Base-by-base conservation (phyloP, 164 flowering plant genomes). In the Berberis thunbergii region DNA sequence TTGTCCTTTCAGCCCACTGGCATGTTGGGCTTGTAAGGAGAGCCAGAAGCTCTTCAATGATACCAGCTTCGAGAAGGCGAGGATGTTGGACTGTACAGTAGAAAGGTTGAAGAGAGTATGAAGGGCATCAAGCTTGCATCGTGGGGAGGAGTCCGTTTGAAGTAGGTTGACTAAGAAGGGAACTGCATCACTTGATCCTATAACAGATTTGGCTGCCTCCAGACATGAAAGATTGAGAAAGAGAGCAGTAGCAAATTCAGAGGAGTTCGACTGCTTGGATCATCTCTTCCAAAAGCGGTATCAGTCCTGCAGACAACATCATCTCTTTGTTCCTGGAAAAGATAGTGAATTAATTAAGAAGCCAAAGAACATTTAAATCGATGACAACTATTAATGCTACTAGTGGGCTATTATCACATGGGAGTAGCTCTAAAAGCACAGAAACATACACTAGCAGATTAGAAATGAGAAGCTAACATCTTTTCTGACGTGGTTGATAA, bases 161-260 rank as follows among this genome's bases (percentile, higher is more conserved):
- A 92, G 92, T 54, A 80, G 73, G 49, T 70, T 70, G 53, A 85
- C 74, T 49, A 95, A 60, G 74, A 84, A 88, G 13, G 88, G 80
- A 61, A 89, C 84, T 10, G 97, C 97, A n/a, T 69, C 75, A 64
- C 85, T 79, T 48, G 91, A 74, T 64, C 96, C 91, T 63, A 95
- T 83, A n/a, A 88, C 67, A 26, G 89, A 75, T 66, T 88, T 95
- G 49, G 92, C 98, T 74, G 83, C 83, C 44, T 86, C 95, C n/a
- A 91, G 85, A 74, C 87, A 89, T 12, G 98, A 89, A n/a, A 95
- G 86, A 64, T 86, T 91, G 56, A 95, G 80, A 71, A 83, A 95
- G 57, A 95, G 91, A 4, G 97, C 99, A 8, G 88, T 79, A 4
- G 95, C 97, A 39, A 86, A 66, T 68, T 79, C 86, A 58, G 73